These are phyloP conservation scores for Takashimella tepidaria DNA, from an alignment of 1,284 basidiomycete species.

Conservation along the genomic window DNA sequence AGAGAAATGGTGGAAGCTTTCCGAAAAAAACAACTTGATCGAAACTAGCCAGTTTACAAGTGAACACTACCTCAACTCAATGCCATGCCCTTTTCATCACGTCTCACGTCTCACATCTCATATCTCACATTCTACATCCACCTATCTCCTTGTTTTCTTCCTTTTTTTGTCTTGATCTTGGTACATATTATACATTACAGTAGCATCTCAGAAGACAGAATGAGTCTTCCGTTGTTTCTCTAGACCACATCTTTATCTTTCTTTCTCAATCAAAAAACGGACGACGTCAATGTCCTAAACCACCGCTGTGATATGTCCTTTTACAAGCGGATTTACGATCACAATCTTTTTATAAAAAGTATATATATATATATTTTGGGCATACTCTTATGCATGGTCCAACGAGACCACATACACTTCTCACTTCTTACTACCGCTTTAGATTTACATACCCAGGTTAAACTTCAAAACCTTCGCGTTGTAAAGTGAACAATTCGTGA, in stretches of 20 bases:
- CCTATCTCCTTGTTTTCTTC: no score
- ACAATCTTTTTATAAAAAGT: neutral
- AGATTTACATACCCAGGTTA: neutral
- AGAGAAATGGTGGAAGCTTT: constrained; percentile 71
- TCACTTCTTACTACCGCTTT: neutral
- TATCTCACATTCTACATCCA: no score
- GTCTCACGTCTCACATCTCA: neutral
- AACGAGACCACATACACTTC: neutral
- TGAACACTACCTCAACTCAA: neutral
- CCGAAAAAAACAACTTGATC: constrained; percentile 51
- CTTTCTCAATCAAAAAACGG: neutral
- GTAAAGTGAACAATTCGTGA: constrained; percentile 30
- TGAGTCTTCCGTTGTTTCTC: no score
- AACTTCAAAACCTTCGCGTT: constrained; percentile 18
- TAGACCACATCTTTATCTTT: neutral
- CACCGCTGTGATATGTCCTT: neutral
- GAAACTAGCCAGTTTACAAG: constrained; percentile 15
- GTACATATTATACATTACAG: no score
- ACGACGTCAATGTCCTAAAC: neutral
- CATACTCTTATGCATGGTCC: neutral
- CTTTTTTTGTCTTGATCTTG: no score
- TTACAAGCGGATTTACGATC: neutral
- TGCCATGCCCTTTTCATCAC: neutral
- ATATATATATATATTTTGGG: no score
- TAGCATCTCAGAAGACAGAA: no score